Evolutionary conservation across 805 yeast genomes (phyloP), one percentile per base, ranked within the genome.

Genomic region (Candida incommunis): DNA sequence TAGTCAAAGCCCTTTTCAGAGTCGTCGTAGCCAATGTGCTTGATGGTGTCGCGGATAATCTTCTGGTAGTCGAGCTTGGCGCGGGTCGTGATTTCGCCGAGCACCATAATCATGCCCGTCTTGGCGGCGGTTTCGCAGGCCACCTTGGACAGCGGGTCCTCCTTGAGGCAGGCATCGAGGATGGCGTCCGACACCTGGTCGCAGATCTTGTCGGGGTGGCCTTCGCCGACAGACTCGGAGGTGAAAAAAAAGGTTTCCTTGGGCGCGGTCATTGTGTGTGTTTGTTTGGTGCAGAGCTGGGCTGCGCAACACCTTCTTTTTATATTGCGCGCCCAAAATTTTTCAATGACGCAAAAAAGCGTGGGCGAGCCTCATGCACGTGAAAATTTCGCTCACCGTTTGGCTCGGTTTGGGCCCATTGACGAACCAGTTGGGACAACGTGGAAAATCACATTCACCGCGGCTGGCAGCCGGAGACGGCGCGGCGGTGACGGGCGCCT

Each of bases 121-220:
- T 92, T 92, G 60, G 97, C 82, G 54, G 98, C 97, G 50, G 98
- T 85, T 72, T 92, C 98, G 75, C 98, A 92, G 43, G 96, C 98
- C 65, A 92, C 98, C 75, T 92, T 92, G 57, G 98, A 92, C 59
- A 85, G 75, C 51, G 98, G 98, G 69, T 92, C 98, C 57, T 72
- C 94, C 46, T 84, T 78, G 59, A 92, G 74, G 76, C 97, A 90
- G 56, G 98, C 98, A 63, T 92, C 98, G 58, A 92, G 76, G 62
- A 92, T 85, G 61, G 98, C 98, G 65, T 92, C 98, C 47, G 94
- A 82, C 56, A 92, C 96, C 76, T 92, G 98, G 71, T 92, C 98
- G 74, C 98, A 94, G 58, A 68, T 68, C 62, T 67, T 67, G 50
- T 67, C 71, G 49, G 71, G 72, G 58, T 67, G 72, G 56, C 82